Percentiles rank a stretch among this genome's conserved stretches.
These are phyloP conservation scores for Penicillium simplicissimum DNA, from an alignment of 495 filamentous ascomycete species.

Conservation along the genomic window DNA sequence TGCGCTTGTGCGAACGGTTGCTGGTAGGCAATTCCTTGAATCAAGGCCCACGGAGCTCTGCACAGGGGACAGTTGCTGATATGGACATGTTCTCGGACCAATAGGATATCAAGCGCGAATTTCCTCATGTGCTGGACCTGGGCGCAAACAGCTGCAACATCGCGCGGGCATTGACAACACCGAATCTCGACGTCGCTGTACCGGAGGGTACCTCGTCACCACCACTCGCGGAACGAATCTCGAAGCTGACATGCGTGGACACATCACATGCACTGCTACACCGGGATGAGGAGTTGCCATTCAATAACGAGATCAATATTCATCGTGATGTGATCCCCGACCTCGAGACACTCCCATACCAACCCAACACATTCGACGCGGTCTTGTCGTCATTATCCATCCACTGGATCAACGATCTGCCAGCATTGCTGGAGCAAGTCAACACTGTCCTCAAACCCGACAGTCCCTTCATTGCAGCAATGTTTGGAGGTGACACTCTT, in stretches of 20 bases:
- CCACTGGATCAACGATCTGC: conserved; percentile 98
- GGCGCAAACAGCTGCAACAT: conserved; percentile 97
- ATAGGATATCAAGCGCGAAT: conserved; percentile 88
- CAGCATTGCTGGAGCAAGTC: conserved; percentile 75
- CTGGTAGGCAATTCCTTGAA: conserved; percentile 53
- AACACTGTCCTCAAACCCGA: conserved; percentile 87
- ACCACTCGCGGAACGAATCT: conserved; percentile 66
- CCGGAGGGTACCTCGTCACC: conserved; percentile 55
- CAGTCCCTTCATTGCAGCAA: conserved; percentile 87
- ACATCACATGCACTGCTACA: conserved; percentile 75
- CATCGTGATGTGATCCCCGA: conserved; percentile 67
- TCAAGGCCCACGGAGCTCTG: neutral
- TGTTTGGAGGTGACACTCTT: conserved; percentile 93
- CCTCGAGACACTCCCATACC: conserved; percentile 75
- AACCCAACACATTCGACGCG: conserved; percentile 77
- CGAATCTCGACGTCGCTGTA: conserved; percentile 54
- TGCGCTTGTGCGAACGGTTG: conserved; percentile 80
- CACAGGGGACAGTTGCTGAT: conserved; percentile 9
- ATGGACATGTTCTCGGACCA: conserved; percentile 1
- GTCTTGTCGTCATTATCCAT: conserved; percentile 83
- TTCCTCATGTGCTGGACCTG: conserved; percentile 84
- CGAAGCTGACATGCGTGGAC: conserved; percentile 75
- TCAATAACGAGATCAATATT: conserved; percentile 70
- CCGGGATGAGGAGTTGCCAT: conserved; percentile 75
- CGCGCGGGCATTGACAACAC: conserved; percentile 71